Evolutionary conservation across 1,139 yeast genomes (phyloP).

Genomic region (Debaryomyces sp.): DNA sequence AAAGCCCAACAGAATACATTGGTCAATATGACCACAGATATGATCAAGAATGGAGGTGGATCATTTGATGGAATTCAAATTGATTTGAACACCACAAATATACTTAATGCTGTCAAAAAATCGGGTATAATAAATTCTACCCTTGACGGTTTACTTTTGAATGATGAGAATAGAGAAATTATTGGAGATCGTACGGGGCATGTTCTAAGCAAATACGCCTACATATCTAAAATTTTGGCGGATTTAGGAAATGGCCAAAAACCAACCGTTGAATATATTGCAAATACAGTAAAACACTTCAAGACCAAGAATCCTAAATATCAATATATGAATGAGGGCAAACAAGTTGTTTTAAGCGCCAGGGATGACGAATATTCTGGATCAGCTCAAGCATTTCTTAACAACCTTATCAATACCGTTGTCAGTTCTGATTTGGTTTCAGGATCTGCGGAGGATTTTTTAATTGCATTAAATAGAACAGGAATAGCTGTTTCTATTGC

Average conservation of each 20-base stretch:
- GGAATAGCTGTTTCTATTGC: constrained; percentile 33
- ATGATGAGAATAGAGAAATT: constrained; percentile 31
- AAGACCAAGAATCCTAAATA: constrained; percentile 26
- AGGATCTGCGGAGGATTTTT: constrained; percentile 26
- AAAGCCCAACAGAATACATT: constrained; percentile 24
- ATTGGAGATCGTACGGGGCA: constrained; percentile 30
- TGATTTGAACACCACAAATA: constrained; percentile 22
- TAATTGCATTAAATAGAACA: constrained; percentile 37
- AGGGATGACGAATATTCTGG: constrained; percentile 27
- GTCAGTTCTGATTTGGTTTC: constrained; percentile 28
- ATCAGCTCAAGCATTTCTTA: constrained; percentile 35
- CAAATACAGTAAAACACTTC: constrained; percentile 27
- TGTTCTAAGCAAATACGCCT: constrained; percentile 26
- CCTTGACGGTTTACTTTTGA: constrained; percentile 26
- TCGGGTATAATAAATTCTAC: constrained; percentile 33
- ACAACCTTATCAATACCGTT: constrained; percentile 33
- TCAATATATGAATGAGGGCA: constrained; percentile 11
- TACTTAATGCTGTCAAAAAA: constrained; percentile 20
- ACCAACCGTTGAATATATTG: constrained; percentile 32
- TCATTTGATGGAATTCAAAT: constrained; percentile 20
- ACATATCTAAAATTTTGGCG: constrained; percentile 32
- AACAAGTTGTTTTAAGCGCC: constrained; percentile 17
- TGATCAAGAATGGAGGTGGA: constrained; percentile 14
- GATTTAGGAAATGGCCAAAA: constrained; percentile 36
- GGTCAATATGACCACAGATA: constrained; percentile 20